phyloP scores from a whole-genome alignment of 257 asterid species.

The Petunia secreta region DNA sequence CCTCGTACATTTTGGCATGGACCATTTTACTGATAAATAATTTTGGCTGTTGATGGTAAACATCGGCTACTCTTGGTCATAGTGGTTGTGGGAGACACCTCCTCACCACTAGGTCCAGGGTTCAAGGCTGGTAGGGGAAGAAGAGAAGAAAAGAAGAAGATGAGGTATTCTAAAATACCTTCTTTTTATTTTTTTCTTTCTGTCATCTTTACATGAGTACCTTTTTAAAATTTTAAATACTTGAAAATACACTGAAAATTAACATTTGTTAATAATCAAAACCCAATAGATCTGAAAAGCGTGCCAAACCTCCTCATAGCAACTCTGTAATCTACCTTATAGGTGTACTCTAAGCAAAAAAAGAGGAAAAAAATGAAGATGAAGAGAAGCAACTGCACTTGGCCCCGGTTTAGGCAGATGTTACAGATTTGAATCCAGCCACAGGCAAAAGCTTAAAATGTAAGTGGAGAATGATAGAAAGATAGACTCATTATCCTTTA shows the following conservation, averaged over 20 bases:
- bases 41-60: neutral
- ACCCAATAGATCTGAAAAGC: neutral
- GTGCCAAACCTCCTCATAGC: neutral
- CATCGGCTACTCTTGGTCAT: neutral
- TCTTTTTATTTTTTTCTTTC: neutral
- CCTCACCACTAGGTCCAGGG: neutral
- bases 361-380: no score
- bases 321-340: no score
- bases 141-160: neutral
- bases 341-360: no score
- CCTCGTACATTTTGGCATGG: neutral
- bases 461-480: no score
- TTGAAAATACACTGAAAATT: neutral
- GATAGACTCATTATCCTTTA: no score
- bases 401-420: no score
- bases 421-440: no score
- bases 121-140: neutral
- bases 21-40: neutral
- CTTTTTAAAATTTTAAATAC: no score
- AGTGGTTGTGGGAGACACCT: neutral
- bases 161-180: conserved; percentile 32
- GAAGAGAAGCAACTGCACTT: no score
- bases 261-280: neutral
- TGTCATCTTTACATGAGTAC: no score
- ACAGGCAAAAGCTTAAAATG: no score